Percentiles rank a stretch among this genome's conserved stretches.
These are phyloP conservation scores for Xylaria scruposa DNA, from an alignment of 495 filamentous ascomycete genomes.

Conservation along the genomic window DNA sequence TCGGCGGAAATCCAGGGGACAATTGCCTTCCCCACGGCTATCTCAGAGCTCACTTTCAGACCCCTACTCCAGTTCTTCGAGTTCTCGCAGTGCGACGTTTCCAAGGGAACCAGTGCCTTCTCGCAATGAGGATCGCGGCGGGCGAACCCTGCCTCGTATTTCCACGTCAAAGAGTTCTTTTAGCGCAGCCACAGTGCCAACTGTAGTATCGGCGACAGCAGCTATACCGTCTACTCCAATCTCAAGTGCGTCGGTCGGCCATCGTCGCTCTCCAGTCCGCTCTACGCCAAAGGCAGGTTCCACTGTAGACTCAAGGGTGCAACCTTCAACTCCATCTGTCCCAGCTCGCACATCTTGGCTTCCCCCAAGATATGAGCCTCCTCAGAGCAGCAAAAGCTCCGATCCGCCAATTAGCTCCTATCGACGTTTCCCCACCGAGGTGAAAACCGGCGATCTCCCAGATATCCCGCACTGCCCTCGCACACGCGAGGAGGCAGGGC, in stretches of 20 bases:
- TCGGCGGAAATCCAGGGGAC: slow-evolving; percentile 31
- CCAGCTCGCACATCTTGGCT: slow-evolving; percentile 37
- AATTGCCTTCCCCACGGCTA: slow-evolving; percentile 33
- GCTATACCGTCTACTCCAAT: slow-evolving; percentile 31
- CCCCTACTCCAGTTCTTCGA: slow-evolving; percentile 31
- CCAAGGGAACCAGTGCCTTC: slow-evolving; percentile 39
- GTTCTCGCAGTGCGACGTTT: slow-evolving; percentile 46
- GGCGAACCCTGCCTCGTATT: slow-evolving; percentile 38
- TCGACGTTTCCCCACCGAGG: slow-evolving; percentile 47
- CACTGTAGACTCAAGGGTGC: slow-evolving; percentile 30
- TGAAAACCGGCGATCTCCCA: slow-evolving; percentile 38
- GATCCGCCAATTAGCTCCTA: slow-evolving; percentile 38
- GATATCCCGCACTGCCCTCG: slow-evolving; percentile 49
- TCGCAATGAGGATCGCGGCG: slow-evolving; percentile 39
- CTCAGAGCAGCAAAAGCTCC: slow-evolving; percentile 25
- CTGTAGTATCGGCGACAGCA: slow-evolving; percentile 20
- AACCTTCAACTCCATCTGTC: slow-evolving; percentile 30
- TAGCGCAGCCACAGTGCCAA: slow-evolving; percentile 34
- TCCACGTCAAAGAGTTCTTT: slow-evolving; percentile 33
- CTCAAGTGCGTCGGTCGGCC: slow-evolving; percentile 34
- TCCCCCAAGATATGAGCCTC: slow-evolving; percentile 38
- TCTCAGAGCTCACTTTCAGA: slow-evolving; percentile 36
- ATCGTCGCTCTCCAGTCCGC: slow-evolving; percentile 29
- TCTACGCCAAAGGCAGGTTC: slow-evolving; percentile 29
- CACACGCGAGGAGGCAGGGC: slow-evolving; percentile 36